Conservation (phyloP, 2,329 filamentous ascomycete genomes). For the Raffaelea ambrosiae region DNA sequence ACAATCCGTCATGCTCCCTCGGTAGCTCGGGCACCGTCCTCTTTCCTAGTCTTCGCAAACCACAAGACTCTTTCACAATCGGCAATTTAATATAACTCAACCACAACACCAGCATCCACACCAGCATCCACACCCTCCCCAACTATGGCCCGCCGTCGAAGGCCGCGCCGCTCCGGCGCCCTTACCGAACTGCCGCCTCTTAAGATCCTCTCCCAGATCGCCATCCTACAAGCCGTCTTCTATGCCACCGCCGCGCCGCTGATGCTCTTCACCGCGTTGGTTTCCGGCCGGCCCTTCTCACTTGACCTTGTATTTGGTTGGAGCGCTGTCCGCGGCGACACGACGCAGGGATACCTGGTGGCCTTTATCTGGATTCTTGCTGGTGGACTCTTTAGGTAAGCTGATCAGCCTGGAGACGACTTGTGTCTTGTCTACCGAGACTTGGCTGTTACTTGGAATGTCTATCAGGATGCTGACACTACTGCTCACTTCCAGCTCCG, state of each 20-base stretch:
- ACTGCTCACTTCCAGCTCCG: conserved; percentile 47
- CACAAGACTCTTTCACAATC: too few relatives aligned
- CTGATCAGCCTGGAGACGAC: too few relatives aligned
- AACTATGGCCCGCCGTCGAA: conserved; percentile 45
- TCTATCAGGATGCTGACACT: too few relatives aligned
- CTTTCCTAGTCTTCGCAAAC: too few relatives aligned
- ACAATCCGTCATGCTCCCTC: too few relatives aligned
- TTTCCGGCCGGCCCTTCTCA: conserved; percentile 46
- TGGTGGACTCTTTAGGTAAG: conserved; percentile 42
- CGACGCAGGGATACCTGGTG: conserved; percentile 52
- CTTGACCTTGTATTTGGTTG: conserved; percentile 49
- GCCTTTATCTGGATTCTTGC: conserved; percentile 50
- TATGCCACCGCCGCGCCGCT: conserved; percentile 43
- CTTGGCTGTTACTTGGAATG: too few relatives aligned
- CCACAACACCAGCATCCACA: too few relatives aligned
- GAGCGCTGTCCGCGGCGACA: conserved; percentile 51
- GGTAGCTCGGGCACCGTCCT: too few relatives aligned
- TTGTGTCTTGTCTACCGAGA: too few relatives aligned
- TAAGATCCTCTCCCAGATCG: conserved; percentile 51
- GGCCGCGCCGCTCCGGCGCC: conserved; percentile 51
- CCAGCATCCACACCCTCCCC: not conserved
- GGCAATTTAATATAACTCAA: too few relatives aligned
- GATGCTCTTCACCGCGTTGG: conserved; percentile 49
- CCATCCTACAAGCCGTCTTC: conserved; percentile 46
- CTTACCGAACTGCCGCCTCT: conserved; percentile 53